Percentiles rank a stretch among this genome's conserved stretches.
These are phyloP conservation scores for Raffaelea ambrosiae DNA, from an alignment of 2,329 filamentous ascomycete genomes.

Conservation along the genomic window DNA sequence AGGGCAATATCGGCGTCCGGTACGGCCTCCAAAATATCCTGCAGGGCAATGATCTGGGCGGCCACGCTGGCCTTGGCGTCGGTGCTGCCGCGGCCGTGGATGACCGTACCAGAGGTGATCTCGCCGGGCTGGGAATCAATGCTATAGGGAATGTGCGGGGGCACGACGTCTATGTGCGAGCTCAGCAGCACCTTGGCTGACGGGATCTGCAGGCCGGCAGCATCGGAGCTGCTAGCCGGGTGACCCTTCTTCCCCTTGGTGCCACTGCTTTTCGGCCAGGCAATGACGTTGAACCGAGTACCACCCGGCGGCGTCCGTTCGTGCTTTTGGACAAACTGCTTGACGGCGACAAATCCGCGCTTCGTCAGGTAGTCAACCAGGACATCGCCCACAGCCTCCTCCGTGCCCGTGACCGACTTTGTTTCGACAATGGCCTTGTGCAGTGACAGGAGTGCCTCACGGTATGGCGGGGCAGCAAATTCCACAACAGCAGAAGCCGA, in stretches of 20 bases:
- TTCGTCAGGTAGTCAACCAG: constrained; percentile 56
- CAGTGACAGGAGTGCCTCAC: constrained; percentile 54
- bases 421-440: constrained; percentile 69
- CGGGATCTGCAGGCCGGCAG: not conserved
- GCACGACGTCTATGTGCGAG: constrained; percentile 76
- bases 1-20: constrained; percentile 35
- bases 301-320: constrained; percentile 20
- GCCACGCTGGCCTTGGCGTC: constrained; percentile 65
- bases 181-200: constrained; percentile 55
- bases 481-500: no score
- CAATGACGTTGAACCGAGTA: constrained; percentile 66
- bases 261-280: constrained; percentile 45
- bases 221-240: constrained; percentile 15
- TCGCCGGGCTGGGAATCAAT: constrained; percentile 34
- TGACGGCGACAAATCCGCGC: constrained; percentile 32
- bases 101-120: constrained; percentile 37
- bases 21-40: constrained; percentile 35
- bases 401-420: constrained; percentile 62
- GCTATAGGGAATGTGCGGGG: constrained; percentile 63
- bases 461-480: constrained; percentile 27
- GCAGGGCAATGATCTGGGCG: constrained; percentile 62
- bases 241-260: constrained; percentile 20
- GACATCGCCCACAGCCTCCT: constrained; percentile 59
- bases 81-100: constrained; percentile 66
- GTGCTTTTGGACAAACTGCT: constrained; percentile 28